Conservation (phyloP, 306 rosid genomes). For the Citrullus colocynthis region DNA sequence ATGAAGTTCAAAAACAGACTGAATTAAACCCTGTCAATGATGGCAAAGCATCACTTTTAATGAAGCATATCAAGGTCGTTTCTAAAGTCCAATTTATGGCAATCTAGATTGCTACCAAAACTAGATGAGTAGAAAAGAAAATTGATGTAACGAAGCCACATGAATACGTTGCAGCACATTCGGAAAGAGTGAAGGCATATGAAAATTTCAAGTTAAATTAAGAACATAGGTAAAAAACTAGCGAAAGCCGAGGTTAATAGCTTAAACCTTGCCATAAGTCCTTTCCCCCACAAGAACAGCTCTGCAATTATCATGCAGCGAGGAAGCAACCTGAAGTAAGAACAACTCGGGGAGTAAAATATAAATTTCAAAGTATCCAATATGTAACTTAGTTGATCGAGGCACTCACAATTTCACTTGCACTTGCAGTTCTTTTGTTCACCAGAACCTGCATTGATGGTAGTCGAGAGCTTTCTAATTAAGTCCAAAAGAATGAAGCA, state of each 20-base stretch:
- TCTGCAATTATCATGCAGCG: conserved; percentile 91
- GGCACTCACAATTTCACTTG: conserved; percentile 91
- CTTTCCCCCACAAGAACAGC: conserved; percentile 93
- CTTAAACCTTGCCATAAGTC: conserved; percentile 82
- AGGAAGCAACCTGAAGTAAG: conserved; percentile 88
- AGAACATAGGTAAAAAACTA: neutral
- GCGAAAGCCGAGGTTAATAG: neutral
- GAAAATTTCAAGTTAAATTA: neutral
- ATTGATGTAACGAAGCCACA: neutral
- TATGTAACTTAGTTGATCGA: conserved; percentile 9
- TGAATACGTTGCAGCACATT: neutral
- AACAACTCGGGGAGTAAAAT: conserved; percentile 1
- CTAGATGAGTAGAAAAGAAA: neutral
- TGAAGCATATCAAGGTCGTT: neutral
- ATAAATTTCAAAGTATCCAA: conserved; percentile 10
- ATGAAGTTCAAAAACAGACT: conserved; percentile 86
- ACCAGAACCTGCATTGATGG: conserved; percentile 67
- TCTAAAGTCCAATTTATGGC: neutral
- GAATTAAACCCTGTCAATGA: conserved; percentile 64
- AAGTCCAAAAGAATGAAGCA: neutral
- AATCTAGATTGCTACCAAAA: neutral
- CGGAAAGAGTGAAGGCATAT: neutral
- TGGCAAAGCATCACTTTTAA: conserved; percentile 10
- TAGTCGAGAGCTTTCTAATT: conserved; percentile 14
- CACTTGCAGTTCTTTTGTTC: conserved; percentile 87